Evolutionary conservation across 352 stramenopile species (phyloP).

Genomic region (Phytophthora multivora): DNA sequence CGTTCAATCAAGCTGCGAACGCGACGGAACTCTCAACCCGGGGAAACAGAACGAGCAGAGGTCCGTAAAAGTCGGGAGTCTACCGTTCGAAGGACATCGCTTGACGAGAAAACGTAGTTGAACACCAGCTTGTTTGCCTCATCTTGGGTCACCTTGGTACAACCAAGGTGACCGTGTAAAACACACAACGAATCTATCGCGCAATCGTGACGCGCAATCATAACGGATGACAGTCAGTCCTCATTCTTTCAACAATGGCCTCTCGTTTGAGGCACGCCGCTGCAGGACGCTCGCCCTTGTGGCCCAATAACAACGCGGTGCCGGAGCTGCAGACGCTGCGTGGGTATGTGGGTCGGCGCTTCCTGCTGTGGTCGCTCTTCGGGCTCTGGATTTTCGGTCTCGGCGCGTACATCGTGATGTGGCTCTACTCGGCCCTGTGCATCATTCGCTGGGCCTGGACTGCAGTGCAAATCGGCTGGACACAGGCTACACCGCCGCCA

Average conservation of each 20-base stretch:
- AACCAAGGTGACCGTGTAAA: too few relatives aligned
- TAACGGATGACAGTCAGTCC: not conserved
- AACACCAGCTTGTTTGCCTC: too few relatives aligned
- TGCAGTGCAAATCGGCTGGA: conserved; percentile 11
- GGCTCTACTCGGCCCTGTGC: conserved; percentile 25
- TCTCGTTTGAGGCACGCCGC: conserved; percentile 9
- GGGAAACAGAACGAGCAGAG: too few relatives aligned
- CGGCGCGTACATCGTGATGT: conserved; percentile 21
- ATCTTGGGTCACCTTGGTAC: too few relatives aligned
- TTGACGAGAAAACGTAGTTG: too few relatives aligned
- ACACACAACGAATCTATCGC: not conserved
- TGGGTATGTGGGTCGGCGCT: conserved; percentile 15
- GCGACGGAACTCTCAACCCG: too few relatives aligned
- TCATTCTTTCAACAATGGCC: conserved; percentile 4
- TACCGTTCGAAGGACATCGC: too few relatives aligned
- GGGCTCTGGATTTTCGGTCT: conserved; percentile 35
- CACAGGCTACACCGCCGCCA: conserved; percentile 8
- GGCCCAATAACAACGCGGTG: conserved; percentile 32
- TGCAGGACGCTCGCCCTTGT: conserved; percentile 7
- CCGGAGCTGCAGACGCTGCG: conserved; percentile 24
- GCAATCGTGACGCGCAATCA: not conserved
- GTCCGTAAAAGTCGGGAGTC: too few relatives aligned
- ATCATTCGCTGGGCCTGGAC: conserved; percentile 7
- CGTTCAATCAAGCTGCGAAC: too few relatives aligned
- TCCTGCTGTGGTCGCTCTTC: conserved; percentile 32